Percentiles rank a stretch among this genome's conserved stretches.
These are phyloP conservation scores for Babjeviella inositovora DNA, from an alignment of 805 yeast genomes.

Conservation along the genomic window DNA sequence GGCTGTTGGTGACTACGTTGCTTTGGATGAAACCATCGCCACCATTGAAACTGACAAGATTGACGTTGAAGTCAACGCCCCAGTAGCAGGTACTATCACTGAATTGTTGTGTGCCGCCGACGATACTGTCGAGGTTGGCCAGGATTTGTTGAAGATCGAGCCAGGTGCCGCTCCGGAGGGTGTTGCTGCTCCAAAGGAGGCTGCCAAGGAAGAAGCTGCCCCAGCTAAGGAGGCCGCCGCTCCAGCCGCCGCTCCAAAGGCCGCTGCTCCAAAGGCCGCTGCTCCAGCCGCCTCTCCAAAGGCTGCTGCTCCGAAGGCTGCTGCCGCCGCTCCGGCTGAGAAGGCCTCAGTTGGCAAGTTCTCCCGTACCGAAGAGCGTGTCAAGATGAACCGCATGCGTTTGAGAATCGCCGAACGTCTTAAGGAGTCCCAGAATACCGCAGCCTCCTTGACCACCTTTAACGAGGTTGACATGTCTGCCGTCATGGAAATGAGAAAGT, in stretches of 20 bases:
- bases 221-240: slow-evolving; percentile 10
- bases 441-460: slow-evolving; percentile 95
- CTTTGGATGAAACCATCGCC: slow-evolving; percentile 80
- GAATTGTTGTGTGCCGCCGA: slow-evolving; percentile 75
- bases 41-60: slow-evolving; percentile 98
- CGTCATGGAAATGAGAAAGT: slow-evolving; percentile 84
- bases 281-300: slow-evolving; percentile 12
- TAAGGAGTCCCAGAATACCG: slow-evolving; percentile 97
- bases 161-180: slow-evolving; percentile 59
- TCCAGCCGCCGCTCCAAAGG: slow-evolving; percentile 10
- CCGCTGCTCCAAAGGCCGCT: slow-evolving; percentile 5
- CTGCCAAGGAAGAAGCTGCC: slow-evolving; percentile 9
- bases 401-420: slow-evolving; percentile 96
- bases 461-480: slow-evolving; percentile 96
- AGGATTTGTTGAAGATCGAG: slow-evolving; percentile 77
- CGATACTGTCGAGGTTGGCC: slow-evolving; percentile 93
- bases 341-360: slow-evolving; percentile 28
- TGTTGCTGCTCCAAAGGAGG: slow-evolving; percentile 19
- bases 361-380: slow-evolving; percentile 78
- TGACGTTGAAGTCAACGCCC: slow-evolving; percentile 93
- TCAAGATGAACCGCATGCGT: slow-evolving; percentile 99
- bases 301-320: slow-evolving; percentile 10
- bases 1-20: slow-evolving; percentile 78
- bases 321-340: slow-evolving; percentile 18
- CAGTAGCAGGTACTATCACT: slow-evolving; percentile 76